Conservation (phyloP, 805 yeast genomes). For the Starmerella scarabaei region DNA sequence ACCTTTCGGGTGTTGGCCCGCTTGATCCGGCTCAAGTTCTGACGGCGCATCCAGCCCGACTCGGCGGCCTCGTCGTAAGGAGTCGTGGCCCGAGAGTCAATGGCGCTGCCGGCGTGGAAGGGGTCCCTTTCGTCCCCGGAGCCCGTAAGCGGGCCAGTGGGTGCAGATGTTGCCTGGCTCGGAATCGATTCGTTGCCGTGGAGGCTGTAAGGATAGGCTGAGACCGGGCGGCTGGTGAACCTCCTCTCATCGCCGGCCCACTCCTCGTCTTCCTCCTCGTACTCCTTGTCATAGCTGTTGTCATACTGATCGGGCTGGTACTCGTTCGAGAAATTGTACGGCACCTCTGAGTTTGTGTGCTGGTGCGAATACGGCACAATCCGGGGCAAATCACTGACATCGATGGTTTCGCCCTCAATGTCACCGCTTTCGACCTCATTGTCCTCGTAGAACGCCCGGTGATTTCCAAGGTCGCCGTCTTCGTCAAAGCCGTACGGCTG, state of each 20-base stretch:
- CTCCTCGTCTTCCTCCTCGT: slow-evolving; percentile 17
- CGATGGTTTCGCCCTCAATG: slow-evolving; percentile 5
- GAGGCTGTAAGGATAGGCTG: neutral
- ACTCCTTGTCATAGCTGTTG: slow-evolving; percentile 13
- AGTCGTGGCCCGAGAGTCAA: neutral
- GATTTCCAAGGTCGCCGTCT: slow-evolving; percentile 17
- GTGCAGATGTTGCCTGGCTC: neutral
- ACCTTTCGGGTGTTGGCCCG: slow-evolving; percentile 29
- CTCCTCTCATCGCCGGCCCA: slow-evolving; percentile 18
- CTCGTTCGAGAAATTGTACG: slow-evolving; percentile 6
- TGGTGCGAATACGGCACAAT: slow-evolving; percentile 18
- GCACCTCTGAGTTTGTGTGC: slow-evolving; percentile 19
- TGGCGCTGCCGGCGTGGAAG: neutral
- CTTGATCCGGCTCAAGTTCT: slow-evolving; percentile 22
- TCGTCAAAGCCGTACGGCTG: slow-evolving; percentile 13
- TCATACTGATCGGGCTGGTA: slow-evolving; percentile 16
- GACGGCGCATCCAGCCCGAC: slow-evolving; percentile 25
- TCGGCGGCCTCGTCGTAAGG: slow-evolving; percentile 3
- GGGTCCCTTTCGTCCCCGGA: neutral
- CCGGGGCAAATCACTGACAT: slow-evolving; percentile 10
- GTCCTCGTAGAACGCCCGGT: slow-evolving; percentile 1
- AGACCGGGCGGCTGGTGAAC: slow-evolving; percentile 18
- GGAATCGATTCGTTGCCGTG: neutral
- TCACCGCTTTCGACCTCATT: slow-evolving; percentile 6
- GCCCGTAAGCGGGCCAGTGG: neutral